Conservation (phyloP, 129 eudicot genomes). For the Arctium minus region DNA sequence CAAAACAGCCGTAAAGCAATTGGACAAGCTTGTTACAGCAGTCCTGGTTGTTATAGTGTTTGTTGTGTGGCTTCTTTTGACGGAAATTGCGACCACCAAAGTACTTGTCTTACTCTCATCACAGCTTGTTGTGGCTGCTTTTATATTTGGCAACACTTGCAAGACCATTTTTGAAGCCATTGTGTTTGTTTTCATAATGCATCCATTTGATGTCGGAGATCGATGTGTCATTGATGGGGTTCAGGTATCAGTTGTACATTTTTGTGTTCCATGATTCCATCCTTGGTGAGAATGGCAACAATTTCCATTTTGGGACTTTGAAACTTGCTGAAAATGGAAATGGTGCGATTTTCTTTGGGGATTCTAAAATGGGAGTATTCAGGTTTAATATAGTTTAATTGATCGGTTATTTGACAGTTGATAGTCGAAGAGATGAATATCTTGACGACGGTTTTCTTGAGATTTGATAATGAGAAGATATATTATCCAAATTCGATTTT, state of each 20-base stretch:
- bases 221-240: conserved; percentile 83
- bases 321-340: background rate
- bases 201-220: conserved; percentile 96
- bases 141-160: conserved; percentile 93
- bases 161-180: conserved; percentile 90
- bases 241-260: conserved; percentile 40
- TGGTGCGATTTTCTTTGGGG: no score
- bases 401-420: conserved; percentile 46
- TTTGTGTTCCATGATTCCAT: background rate
- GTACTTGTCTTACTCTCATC: conserved; percentile 77
- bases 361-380: no score
- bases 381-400: background rate
- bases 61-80: conserved; percentile 76
- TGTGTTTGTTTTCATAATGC: conserved; percentile 88
- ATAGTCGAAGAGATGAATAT: conserved; percentile 95
- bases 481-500: conserved; percentile 82
- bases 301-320: no score
- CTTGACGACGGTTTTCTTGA: conserved; percentile 73
- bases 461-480: conserved; percentile 70
- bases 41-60: conserved; percentile 45
- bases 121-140: conserved; percentile 87
- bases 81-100: conserved; percentile 78
- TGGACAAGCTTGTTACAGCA: conserved; percentile 59
- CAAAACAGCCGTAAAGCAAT: conserved; percentile 80
- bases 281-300: no score